phyloP scores from a whole-genome alignment of 1,284 basidiomycete species.

The Sparassis latifolia region DNA sequence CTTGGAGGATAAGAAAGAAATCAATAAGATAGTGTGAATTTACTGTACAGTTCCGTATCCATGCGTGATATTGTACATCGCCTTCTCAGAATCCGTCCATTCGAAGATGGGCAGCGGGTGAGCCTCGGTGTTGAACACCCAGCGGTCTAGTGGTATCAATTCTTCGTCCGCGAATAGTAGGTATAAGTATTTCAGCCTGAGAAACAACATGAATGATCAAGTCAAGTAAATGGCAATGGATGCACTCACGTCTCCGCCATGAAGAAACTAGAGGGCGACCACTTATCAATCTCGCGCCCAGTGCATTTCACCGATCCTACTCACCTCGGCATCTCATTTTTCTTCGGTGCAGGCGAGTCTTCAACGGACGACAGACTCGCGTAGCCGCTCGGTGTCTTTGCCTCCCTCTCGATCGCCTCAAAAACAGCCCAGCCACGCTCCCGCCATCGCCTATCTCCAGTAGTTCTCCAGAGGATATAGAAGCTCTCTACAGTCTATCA shows the following conservation, averaged over 20 bases:
- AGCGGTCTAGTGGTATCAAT: conserved; percentile 57
- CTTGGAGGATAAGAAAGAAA: too few species aligned
- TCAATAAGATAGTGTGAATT: too few species aligned
- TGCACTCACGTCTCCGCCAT: conserved; percentile 57
- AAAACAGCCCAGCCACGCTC: conserved; percentile 77
- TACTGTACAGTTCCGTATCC: too few species aligned
- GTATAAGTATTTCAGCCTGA: conserved; percentile 62
- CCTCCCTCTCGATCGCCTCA: conserved; percentile 55
- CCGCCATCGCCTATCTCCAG: conserved; percentile 63
- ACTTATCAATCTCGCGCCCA: neutral
- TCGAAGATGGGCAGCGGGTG: conserved; percentile 73
- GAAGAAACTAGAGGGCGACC: conserved; percentile 45
- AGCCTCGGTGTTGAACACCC: conserved; percentile 86
- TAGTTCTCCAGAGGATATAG: conserved; percentile 66
- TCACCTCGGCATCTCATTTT: conserved; percentile 67
- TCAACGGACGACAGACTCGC: conserved; percentile 49
- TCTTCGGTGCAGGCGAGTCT: conserved; percentile 24
- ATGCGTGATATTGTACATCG: conserved; percentile 14
- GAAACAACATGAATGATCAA: neutral
- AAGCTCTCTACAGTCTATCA: conserved; percentile 61
- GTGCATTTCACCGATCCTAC: conserved; percentile 1
- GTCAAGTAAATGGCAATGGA: neutral
- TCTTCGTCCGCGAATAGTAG: conserved; percentile 55
- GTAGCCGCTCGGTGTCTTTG: conserved; percentile 52
- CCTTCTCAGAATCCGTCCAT: conserved; percentile 41